Conservation (phyloP, 1,284 basidiomycete species). For the Austropuccinia psidii region DNA sequence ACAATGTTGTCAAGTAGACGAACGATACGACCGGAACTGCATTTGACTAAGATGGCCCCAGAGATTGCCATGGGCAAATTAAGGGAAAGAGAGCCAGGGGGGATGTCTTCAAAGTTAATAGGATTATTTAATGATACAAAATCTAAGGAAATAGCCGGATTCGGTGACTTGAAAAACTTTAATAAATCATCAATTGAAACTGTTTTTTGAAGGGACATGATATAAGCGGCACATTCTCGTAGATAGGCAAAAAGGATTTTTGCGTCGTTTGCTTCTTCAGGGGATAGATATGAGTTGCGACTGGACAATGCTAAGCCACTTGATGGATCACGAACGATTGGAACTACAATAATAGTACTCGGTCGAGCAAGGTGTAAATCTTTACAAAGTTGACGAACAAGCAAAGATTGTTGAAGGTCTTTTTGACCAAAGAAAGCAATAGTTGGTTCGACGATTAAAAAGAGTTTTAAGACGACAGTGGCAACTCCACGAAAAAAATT, state of each 20-base stretch:
- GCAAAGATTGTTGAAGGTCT: constrained; percentile 89
- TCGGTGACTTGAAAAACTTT: background rate
- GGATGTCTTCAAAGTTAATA: background rate
- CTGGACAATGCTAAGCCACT: constrained; percentile 77
- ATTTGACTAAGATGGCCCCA: constrained; percentile 14
- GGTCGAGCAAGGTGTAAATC: constrained; percentile 75
- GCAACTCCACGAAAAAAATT: constrained; percentile 94
- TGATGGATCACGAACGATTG: constrained; percentile 61
- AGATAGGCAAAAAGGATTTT: background rate
- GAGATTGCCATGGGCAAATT: constrained; percentile 18
- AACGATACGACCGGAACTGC: background rate
- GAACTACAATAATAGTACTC: constrained; percentile 66
- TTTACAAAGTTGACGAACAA: constrained; percentile 71
- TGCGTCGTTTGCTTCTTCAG: constrained; percentile 53
- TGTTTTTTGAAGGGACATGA: background rate
- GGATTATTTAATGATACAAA: constrained; percentile 24
- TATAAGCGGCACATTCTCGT: background rate
- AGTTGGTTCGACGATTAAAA: constrained; percentile 76
- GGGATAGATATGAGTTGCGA: constrained; percentile 74
- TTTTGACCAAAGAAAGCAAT: constrained; percentile 89
- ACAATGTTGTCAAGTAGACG: constrained; percentile 27
- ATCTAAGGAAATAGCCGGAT: constrained; percentile 1
- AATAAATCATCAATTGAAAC: background rate
- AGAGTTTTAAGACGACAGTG: constrained; percentile 88
- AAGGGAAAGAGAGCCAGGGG: background rate